Evolutionary conservation across 176 grass and related monocot genomes (phyloP).

Genomic region (Themeda triandra): DNA sequence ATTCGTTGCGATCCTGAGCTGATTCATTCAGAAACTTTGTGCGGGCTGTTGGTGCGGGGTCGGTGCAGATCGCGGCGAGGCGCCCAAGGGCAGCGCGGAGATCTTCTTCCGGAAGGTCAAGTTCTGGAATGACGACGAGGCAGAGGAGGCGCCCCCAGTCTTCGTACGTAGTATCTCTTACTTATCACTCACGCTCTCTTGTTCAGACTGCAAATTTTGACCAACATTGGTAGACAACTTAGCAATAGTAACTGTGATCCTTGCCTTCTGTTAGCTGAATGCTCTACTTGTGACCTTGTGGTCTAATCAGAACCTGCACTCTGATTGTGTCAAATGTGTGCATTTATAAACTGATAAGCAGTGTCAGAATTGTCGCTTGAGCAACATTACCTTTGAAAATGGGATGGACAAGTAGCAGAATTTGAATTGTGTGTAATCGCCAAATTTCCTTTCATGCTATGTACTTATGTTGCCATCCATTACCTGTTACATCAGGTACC

Average conservation of each 20-base stretch:
- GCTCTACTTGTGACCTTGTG: background rate
- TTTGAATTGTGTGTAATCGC: background rate
- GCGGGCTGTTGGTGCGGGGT: too few species aligned
- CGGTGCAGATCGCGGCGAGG: constrained; percentile 84
- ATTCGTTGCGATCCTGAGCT: too few species aligned
- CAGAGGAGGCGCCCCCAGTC: constrained; percentile 93
- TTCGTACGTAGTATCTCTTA: constrained; percentile 54
- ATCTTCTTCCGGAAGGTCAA: constrained; percentile 99
- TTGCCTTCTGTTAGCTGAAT: background rate
- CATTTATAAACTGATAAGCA: background rate
- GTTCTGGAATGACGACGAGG: constrained; percentile 99
- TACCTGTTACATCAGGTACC: background rate
- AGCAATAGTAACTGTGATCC: background rate
- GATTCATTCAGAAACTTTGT: background rate
- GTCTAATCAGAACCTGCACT: background rate
- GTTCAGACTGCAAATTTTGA: background rate
- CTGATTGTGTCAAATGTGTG: background rate
- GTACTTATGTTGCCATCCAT: background rate
- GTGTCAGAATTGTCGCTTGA: background rate
- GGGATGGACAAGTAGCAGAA: background rate
- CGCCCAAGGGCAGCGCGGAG: constrained; percentile 95
- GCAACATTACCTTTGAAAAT: background rate
- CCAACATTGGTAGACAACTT: background rate
- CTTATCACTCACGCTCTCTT: background rate
- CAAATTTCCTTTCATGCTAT: background rate